Conservation (phyloP, 768 basidiomycete genomes). For the Rhodotorula paludigena region DNA sequence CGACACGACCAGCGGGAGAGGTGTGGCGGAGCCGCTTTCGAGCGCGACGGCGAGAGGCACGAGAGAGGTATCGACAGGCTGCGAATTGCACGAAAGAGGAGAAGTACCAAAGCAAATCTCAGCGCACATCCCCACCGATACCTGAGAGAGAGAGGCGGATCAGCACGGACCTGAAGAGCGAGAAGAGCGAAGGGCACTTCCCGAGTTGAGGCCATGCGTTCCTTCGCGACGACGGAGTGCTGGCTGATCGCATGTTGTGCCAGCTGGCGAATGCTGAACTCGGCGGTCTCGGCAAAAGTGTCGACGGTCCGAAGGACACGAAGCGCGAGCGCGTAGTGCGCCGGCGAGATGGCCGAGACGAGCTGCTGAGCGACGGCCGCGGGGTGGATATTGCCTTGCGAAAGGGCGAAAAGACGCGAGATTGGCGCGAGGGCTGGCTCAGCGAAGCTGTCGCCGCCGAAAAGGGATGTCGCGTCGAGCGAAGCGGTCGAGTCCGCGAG, state of each 20-base stretch:
- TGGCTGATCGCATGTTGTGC: constrained; percentile 44
- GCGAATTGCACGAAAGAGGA: constrained; percentile 46
- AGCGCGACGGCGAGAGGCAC: constrained; percentile 16
- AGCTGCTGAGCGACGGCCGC: constrained; percentile 12
- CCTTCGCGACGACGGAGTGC: constrained; percentile 22
- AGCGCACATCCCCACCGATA: constrained; percentile 2
- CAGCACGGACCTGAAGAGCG: constrained; percentile 52
- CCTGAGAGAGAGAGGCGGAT: constrained; percentile 22
- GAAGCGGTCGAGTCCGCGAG: background rate
- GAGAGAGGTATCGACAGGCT: constrained; percentile 36
- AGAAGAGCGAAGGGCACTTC: constrained; percentile 50
- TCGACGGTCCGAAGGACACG: constrained; percentile 24
- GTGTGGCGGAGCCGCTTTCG: background rate
- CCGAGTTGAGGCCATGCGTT: constrained; percentile 42
- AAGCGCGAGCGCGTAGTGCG: constrained; percentile 16
- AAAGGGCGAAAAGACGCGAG: background rate
- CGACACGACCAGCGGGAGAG: constrained; percentile 11
- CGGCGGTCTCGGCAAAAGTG: background rate
- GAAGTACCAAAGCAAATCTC: constrained; percentile 37
- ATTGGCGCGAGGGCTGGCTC: constrained; percentile 17
- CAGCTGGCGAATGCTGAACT: constrained; percentile 13
- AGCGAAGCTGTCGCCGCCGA: constrained; percentile 6
- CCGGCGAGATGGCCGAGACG: constrained; percentile 12
- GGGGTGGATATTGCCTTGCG: background rate
- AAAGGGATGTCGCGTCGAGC: background rate